Evolutionary conservation across 305 asterid species (phyloP), one percentile per base, ranked within the genome.

Genomic region (Ajuga reptans): DNA sequence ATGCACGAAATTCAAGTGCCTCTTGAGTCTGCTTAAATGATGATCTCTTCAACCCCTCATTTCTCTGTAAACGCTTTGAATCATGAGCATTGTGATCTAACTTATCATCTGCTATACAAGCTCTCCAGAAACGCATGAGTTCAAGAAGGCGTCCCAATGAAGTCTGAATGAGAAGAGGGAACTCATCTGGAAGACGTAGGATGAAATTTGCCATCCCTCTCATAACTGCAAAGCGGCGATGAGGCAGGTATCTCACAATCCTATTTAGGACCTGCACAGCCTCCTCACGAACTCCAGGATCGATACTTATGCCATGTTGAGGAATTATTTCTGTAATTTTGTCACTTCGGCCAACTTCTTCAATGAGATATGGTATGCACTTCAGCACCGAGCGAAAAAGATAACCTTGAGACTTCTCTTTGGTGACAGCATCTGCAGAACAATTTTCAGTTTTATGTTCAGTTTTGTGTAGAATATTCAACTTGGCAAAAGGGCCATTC

Each of bases 211-310:
- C 75, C 96, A 94, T 94, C 78, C 99, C 99, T 79, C 87, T 91
- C 98, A 89, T 91, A 72, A 91, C 97, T 47, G 97, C 92, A 84
- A 94, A 94, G 62, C 99, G 97, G 68, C 97, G 96, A 82, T 91
- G 96, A 56, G 98, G 99, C 72, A 91, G 96, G 83, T 81, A 82
- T 65, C 95, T 85, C 66, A 94, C 96, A 7, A 91, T 94, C 75
- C 98, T 87, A 79, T 89, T 94, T 76, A 94, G 87, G 43, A 94
- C 99, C 81, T 91, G 96, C 64, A 89, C 97, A 71, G 96, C 96
- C 83, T 94, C 99, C 79, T 91, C 99, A 64, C 99, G 95, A 63
- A 94, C 99, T 64, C 96, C 99, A 47, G 99, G 99, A 81, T 94
- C 99, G 58, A 91, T 94, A 72, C 99, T 91, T 68, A 94, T 94